A percentile compares a stretch with the other conserved stretches of the same genome.
phyloP scores from a whole-genome alignment of 1,284 basidiomycete genomes.

The Trichosporon asahii region DNA sequence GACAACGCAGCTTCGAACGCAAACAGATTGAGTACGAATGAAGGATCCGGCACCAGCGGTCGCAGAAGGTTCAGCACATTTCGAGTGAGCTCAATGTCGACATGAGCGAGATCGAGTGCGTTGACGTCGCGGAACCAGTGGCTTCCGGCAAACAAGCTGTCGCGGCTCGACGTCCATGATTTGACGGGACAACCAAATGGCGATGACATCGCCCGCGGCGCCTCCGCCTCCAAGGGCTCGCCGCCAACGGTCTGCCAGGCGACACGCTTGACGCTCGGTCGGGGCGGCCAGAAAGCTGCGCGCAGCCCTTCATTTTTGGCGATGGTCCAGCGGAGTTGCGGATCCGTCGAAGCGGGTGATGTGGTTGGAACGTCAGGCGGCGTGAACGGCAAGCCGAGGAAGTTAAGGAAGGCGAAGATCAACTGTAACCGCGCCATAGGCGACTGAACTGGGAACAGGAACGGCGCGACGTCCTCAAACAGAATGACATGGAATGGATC shows the following conservation, averaged over 20 bases:
- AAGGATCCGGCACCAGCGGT: conserved; percentile 41
- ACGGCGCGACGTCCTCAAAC: conserved; percentile 70
- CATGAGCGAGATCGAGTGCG: conserved; percentile 31
- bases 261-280: conserved; percentile 15
- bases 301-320: conserved; percentile 30
- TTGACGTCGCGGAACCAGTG: conserved; percentile 49
- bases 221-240: conserved; percentile 50
- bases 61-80: conserved; percentile 36
- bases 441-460: conserved; percentile 63
- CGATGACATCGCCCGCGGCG: conserved; percentile 16
- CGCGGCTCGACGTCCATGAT: conserved; percentile 33
- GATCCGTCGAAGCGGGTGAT: conserved; percentile 46
- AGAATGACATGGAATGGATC: conserved; percentile 72
- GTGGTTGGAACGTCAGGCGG: conserved; percentile 51
- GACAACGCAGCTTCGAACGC: conserved; percentile 45
- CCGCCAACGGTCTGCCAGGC: conserved; percentile 48
- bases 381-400: conserved; percentile 63
- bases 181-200: conserved; percentile 40
- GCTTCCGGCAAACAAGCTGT: conserved; percentile 27
- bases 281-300: conserved; percentile 36
- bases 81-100: conserved; percentile 41
- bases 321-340: conserved; percentile 44
- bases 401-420: conserved; percentile 70
- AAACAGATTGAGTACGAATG: conserved; percentile 48
- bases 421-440: conserved; percentile 61